Conservation (phyloP, 441 rosid genomes). For the Arabidopsis lyrata region DNA sequence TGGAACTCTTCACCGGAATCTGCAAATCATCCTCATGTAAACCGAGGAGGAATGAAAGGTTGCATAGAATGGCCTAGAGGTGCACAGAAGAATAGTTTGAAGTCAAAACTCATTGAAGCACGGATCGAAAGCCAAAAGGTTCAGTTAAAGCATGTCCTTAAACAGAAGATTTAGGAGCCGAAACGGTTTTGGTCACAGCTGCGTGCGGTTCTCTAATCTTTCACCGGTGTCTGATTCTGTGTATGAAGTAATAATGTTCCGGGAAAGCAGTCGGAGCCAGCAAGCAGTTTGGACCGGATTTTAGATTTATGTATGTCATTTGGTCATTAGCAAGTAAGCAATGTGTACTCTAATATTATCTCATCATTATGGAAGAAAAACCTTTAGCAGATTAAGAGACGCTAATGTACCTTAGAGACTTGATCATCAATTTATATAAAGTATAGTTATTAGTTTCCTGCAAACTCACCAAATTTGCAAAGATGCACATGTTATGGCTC, state of each 20-base stretch:
- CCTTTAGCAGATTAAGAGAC: constrained; percentile 28
- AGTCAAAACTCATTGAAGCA: constrained; percentile 93
- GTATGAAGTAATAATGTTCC: constrained; percentile 46
- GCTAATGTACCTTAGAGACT: constrained; percentile 35
- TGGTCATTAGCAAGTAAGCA: constrained; percentile 37
- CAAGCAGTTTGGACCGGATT: constrained; percentile 19
- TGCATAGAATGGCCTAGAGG: constrained; percentile 98
- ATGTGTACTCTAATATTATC: constrained; percentile 40
- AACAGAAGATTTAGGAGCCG: constrained; percentile 73
- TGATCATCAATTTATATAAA: constrained; percentile 30
- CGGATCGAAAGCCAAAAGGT: constrained; percentile 87
- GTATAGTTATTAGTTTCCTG: constrained; percentile 23
- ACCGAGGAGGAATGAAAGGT: constrained; percentile 83
- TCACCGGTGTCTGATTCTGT: constrained; percentile 42
- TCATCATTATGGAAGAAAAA: constrained; percentile 36
- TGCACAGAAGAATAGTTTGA: constrained; percentile 79
- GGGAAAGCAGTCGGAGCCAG: constrained; percentile 38
- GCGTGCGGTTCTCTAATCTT: constrained; percentile 22
- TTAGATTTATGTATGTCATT: constrained; percentile 34
- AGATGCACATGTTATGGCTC: neutral
- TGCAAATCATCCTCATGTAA: constrained; percentile 69
- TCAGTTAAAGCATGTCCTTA: constrained; percentile 87
- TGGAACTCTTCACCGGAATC: constrained; percentile 88
- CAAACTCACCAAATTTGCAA: constrained; percentile 5
- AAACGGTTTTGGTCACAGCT: constrained; percentile 24